Base-by-base conservation (phyloP, 805 yeast genomes). In the Cyberlindnera euphorbiae region DNA sequence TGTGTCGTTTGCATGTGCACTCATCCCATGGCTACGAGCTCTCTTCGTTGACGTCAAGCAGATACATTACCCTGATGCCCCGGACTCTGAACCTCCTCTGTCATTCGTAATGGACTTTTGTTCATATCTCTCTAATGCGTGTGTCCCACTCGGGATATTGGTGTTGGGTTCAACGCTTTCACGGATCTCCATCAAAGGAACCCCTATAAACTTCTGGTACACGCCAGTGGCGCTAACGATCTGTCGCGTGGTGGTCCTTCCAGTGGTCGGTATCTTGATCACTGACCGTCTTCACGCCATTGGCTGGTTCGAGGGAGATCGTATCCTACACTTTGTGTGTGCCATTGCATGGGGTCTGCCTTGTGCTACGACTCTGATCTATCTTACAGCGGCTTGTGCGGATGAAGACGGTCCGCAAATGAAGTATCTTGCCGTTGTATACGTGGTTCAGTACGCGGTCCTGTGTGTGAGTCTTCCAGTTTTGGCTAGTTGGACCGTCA, bases 91-190 rank as follows among this genome's bases (percentile, higher is more conserved):
- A 41, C 97, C 98, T 0, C 89, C 95, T 4, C 65, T 90, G 28
- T 83, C 89, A n/a, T 90, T 90, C 46, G 45, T 90, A 5, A 83
- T 90, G 75, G 96, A 90, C 54, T 76, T 77, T 42, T 66, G 89
- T 1, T 54, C 73, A 8, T 93, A 89, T 54, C 64, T 93, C 4
- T 96, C 95, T 0, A 76, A 79, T 3, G 96, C 97, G 0, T 79
- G 86, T 28, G 97, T 90, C 21, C 97, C 97, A 3, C 63, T 87
- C 37, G 98, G 97, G 4, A 67, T 90, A 40, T 58, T 87, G 33
- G 56, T 93, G 30, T 59, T 93, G 17, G 98, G 98, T 1, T 95
- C 90, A 4, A 88, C 96, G 4, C 75, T 90, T 27, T 83, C 96
- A 2, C 64, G 96, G 33, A 67, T 90, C 31, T 64, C 73, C 38